Base-by-base conservation (phyloP, 768 basidiomycete genomes). In the Panellus pusillus region DNA sequence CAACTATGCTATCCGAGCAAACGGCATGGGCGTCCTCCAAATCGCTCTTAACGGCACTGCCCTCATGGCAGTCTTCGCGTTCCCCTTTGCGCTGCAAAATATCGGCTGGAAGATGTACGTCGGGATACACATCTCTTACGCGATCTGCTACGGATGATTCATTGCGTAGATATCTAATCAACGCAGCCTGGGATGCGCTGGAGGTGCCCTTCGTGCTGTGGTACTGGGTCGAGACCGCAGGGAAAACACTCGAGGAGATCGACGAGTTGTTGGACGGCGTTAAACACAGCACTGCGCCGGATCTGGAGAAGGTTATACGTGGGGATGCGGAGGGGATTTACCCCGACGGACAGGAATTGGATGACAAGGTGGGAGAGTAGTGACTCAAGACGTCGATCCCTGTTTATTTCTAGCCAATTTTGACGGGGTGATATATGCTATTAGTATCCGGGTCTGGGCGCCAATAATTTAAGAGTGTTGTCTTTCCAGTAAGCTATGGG, bases 51-150 rank as follows among this genome's bases (percentile, higher is more conserved):
- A 64, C 18, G 63, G 61, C 36, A 58, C 61, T 3, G 63, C 61
- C 18, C 50, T 63, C 15, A 58, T 63, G 54, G 60, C 60, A 9
- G 62, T 63, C 8, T 63, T 63, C 49, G 57, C 62, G 8, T 61
- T 63, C 60, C 62, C 62, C 13, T 52, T 63, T 27, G 56, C 63
- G 24, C 50, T 61, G 18, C 28, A 31, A 9, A 44, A 52, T n/a
- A 64, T 64, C 41, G 63, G 60, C 12, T 65, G 63, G 63, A 65
- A 65, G 50, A 65, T 57, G 20, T 64, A 64, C 52, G 60, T 24
- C 24, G 24, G 24, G 24, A 24, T 6, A 24, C 8, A 14, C 32
- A 35, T 35, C 14, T 35, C 32, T 35, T 35, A 14, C 32, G 9
- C 32, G 14, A 14, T 11, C 9, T 11, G 14, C 32, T 14, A 14